A percentile compares a stretch with the other conserved stretches of the same genome.
phyloP scores from a whole-genome alignment of 805 yeast genomes.

The Soucietia sequanensis region DNA sequence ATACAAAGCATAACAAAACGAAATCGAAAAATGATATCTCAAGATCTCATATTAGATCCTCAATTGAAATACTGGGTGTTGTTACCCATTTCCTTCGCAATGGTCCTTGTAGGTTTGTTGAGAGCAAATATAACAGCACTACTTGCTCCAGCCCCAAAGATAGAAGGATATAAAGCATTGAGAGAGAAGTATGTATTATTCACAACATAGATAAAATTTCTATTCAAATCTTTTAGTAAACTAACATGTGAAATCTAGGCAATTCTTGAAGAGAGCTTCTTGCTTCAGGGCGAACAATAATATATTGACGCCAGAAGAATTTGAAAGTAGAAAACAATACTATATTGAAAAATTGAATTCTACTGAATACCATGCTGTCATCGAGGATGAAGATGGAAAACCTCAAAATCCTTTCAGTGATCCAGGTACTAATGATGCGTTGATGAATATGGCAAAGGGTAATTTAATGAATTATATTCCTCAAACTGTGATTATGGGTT shows the following conservation, averaged over 20 bases:
- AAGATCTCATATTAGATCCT: constrained; percentile 64
- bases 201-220: background rate
- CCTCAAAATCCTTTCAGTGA: constrained; percentile 67
- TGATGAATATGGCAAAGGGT: constrained; percentile 76
- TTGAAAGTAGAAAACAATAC: constrained; percentile 50
- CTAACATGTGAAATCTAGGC: constrained; percentile 37
- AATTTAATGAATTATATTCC: constrained; percentile 84
- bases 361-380: constrained; percentile 56
- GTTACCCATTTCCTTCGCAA: constrained; percentile 82
- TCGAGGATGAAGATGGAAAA: constrained; percentile 32
- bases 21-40: constrained; percentile 14
- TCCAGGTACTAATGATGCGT: constrained; percentile 65
- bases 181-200: constrained; percentile 27
- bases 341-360: constrained; percentile 48
- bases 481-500: constrained; percentile 91
- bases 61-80: constrained; percentile 85
- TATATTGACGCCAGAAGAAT: constrained; percentile 51
- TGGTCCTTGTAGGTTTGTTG: constrained; percentile 83
- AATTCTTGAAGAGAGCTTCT: constrained; percentile 59
- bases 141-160: constrained; percentile 57
- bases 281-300: constrained; percentile 54
- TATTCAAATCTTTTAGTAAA: constrained; percentile 7
- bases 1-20: too few relatives aligned
- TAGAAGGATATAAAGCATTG: constrained; percentile 48
- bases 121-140: constrained; percentile 66